phyloP scores from a whole-genome alignment of 1,284 basidiomycete genomes.

The Singerocomus inundabilis region DNA sequence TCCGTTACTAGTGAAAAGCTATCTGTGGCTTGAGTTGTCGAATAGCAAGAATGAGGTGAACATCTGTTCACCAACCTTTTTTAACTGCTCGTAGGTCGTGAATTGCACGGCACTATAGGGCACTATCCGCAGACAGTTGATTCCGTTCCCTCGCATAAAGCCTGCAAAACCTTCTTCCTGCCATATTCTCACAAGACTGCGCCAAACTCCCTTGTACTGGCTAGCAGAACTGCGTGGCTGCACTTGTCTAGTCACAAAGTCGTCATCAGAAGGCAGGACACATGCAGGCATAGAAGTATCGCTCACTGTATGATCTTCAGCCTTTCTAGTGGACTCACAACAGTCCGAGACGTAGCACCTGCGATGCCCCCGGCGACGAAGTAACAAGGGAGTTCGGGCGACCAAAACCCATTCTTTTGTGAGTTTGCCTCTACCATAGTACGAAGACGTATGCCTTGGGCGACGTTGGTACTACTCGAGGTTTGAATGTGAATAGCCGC shows the following conservation, averaged over 20 bases:
- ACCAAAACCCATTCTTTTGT: slow-evolving; percentile 33
- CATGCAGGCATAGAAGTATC: slow-evolving; percentile 1
- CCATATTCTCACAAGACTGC: slow-evolving; percentile 85
- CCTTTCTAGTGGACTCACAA: slow-evolving; percentile 88
- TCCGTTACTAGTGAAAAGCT: slow-evolving; percentile 72
- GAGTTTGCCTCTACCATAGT: slow-evolving; percentile 23
- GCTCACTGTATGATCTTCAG: slow-evolving; percentile 94
- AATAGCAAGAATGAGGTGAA: not conserved
- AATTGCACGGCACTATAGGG: slow-evolving; percentile 83
- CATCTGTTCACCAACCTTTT: slow-evolving; percentile 53
- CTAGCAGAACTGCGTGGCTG: slow-evolving; percentile 60
- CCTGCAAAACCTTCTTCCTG: slow-evolving; percentile 89
- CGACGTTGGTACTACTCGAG: slow-evolving; percentile 7
- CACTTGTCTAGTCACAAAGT: slow-evolving; percentile 60
- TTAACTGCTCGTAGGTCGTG: slow-evolving; percentile 86
- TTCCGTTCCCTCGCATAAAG: slow-evolving; percentile 90
- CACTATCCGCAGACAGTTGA: slow-evolving; percentile 90
- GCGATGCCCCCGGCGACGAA: slow-evolving; percentile 79
- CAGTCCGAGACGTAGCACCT: slow-evolving; percentile 83
- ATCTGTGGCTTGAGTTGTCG: slow-evolving; percentile 14
- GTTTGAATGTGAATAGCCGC: not conserved
- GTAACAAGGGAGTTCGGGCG: slow-evolving; percentile 35
- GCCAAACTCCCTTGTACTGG: slow-evolving; percentile 83
- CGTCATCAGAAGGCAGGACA: slow-evolving; percentile 1
- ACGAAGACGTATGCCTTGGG: slow-evolving; percentile 6